phyloP scores from a whole-genome alignment of 768 basidiomycete species.

The Leucocoprinus leucothites region DNA sequence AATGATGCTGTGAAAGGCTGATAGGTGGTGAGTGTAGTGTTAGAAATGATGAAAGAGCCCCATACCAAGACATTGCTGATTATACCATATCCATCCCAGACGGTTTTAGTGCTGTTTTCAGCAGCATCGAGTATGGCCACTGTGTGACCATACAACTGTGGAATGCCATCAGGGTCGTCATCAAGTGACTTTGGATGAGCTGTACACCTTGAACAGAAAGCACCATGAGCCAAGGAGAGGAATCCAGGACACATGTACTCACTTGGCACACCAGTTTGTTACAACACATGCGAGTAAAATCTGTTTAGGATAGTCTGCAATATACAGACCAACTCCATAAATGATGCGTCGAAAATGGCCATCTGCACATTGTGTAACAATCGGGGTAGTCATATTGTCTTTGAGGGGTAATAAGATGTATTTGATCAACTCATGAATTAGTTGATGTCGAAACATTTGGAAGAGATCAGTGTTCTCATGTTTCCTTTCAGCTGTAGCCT shows the following conservation, averaged over 20 bases:
- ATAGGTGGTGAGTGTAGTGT: slow-evolving; percentile 1
- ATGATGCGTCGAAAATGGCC: slow-evolving; percentile 22
- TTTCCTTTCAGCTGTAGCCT: background rate
- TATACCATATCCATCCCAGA: slow-evolving; percentile 11
- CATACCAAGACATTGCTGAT: background rate
- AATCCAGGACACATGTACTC: background rate
- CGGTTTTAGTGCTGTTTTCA: background rate
- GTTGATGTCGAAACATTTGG: background rate
- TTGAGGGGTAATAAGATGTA: background rate
- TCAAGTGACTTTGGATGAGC: background rate
- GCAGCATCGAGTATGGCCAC: background rate
- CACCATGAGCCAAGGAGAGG: background rate
- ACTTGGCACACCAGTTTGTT: slow-evolving; percentile 26
- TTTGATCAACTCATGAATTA: background rate
- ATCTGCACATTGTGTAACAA: slow-evolving; percentile 22
- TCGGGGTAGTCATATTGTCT: background rate
- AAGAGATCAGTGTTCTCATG: background rate
- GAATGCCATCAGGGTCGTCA: background rate
- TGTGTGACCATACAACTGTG: background rate
- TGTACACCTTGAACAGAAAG: slow-evolving; percentile 7
- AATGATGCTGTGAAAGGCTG: slow-evolving; percentile 29
- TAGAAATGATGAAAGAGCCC: background rate
- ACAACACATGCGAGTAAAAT: slow-evolving; percentile 20
- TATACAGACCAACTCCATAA: slow-evolving; percentile 25
- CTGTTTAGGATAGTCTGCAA: slow-evolving; percentile 30